Evolutionary conservation across 78 protist species (phyloP), one percentile per base, ranked within the genome.

Genomic region (Emiliania huxleyi): DNA sequence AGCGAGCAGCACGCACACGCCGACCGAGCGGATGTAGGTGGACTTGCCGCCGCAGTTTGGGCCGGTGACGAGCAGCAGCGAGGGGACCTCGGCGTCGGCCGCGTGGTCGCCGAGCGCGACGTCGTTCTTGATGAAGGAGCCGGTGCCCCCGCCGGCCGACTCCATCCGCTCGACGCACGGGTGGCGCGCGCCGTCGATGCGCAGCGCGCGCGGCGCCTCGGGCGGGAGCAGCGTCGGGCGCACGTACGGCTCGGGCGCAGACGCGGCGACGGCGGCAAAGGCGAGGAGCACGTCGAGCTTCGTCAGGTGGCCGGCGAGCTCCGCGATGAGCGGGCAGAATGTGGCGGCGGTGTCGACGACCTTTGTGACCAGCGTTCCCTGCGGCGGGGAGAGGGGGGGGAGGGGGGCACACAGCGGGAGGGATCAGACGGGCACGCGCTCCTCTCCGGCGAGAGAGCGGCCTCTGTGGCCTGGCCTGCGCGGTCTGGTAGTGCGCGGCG

Each of bases 31-130:
- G 93, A 97, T 97, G 95, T 94, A 97, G 2, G 98, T 97, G 3
- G 96, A 94, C 91, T 97, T 97, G 46, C 97, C 97, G 40, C 96
- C 98, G 95, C 96, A 96, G 95, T 98, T 98, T 25, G 99, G 98
- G 12, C 98, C 98, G 0, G 99, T 98, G 88, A 98, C 96, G 90
- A 98, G 94, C 45, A 62, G 94, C 43, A 97, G 93, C 29, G 46
- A 1, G 12, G 96, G 42, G 33, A 45, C 23, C 48, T 52, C 62
- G 29, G 62, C 62, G 8, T 8, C 56, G 4, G 90, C 43, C 38
- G 46, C 35, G 44, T 40, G 44, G 0, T 42, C 25, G 0, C 5
- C 35, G 21, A 98, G 87, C 33, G 11, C 52, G 40, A 94, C 94
- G 90, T 98, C 98, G 90, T 98, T 98, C 38, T 98, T 93, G 44